These are phyloP conservation scores for Yamadazyma philogaea DNA, from an alignment of 805 yeast species.

Conservation along the genomic window DNA sequence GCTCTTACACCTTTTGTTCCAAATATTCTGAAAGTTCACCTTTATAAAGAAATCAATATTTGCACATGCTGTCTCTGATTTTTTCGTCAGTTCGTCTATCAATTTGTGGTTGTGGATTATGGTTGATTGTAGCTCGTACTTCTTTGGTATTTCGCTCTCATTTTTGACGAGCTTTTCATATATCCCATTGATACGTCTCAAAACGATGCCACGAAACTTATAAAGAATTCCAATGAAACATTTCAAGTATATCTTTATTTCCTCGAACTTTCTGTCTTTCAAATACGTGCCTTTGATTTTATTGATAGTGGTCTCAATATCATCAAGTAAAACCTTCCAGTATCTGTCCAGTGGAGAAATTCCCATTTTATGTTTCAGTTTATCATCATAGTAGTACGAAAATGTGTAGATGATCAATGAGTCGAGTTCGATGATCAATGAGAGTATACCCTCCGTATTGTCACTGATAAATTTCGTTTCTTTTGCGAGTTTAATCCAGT, in stretches of 20 bases:
- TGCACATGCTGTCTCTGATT: conserved; percentile 10
- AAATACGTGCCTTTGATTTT: conserved; percentile 11
- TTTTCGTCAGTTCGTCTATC: conserved; percentile 3
- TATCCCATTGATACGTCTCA: conserved; percentile 30
- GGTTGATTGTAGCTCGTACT: neutral
- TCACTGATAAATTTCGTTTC: conserved; percentile 15
- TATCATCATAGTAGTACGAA: conserved; percentile 31
- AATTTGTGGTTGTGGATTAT: conserved; percentile 7
- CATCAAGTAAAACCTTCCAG: conserved; percentile 24
- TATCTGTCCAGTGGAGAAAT: conserved; percentile 28
- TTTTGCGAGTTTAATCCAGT: conserved; percentile 23
- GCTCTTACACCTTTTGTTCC: conserved; percentile 9
- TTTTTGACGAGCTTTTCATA: conserved; percentile 23
- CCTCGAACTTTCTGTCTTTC: conserved; percentile 5
- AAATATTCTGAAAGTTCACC: conserved; percentile 10
- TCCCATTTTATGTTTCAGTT: conserved; percentile 23
- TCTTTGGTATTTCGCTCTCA: conserved; percentile 21
- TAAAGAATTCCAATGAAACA: conserved; percentile 22
- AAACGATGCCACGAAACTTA: conserved; percentile 27
- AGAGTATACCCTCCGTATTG: conserved; percentile 20
- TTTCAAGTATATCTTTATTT: conserved; percentile 5
- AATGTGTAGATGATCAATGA: conserved; percentile 25
- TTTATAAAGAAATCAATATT: conserved; percentile 11
- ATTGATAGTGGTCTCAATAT: conserved; percentile 18
- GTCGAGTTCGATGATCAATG: conserved; percentile 27